These are phyloP conservation scores for Thielaviopsis musarum DNA, from an alignment of 2,329 filamentous ascomycete species.

Conservation along the genomic window DNA sequence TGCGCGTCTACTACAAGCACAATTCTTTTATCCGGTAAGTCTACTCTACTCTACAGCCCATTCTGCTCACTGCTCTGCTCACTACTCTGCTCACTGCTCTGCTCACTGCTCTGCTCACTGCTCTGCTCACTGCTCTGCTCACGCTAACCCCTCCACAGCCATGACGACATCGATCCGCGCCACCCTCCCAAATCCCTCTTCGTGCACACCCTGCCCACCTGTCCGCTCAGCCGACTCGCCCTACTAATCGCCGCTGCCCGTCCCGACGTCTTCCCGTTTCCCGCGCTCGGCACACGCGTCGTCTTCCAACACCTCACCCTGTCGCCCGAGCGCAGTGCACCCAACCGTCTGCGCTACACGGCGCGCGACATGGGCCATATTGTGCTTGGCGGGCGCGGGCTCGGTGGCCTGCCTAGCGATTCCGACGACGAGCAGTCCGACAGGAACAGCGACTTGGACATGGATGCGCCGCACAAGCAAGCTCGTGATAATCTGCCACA, in stretches of 20 bases:
- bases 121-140: neutral
- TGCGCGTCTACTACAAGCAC: slow-evolving; percentile 70
- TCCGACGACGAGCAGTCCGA: slow-evolving; percentile 5
- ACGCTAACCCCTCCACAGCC: slow-evolving; percentile 27
- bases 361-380: slow-evolving; percentile 72
- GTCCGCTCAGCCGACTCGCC: slow-evolving; percentile 65
- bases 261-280: slow-evolving; percentile 52
- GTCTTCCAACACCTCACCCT: slow-evolving; percentile 64
- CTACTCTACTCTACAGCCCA: neutral
- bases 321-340: slow-evolving; percentile 15
- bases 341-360: slow-evolving; percentile 38
- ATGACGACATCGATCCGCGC: slow-evolving; percentile 49
- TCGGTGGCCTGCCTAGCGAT: slow-evolving; percentile 21
- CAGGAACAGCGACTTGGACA: slow-evolving; percentile 22
- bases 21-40: slow-evolving; percentile 53
- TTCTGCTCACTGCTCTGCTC: neutral
- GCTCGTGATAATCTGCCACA: slow-evolving; percentile 15
- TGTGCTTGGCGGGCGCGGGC: slow-evolving; percentile 48
- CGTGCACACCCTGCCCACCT: slow-evolving; percentile 75
- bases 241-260: slow-evolving; percentile 52
- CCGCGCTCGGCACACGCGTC: slow-evolving; percentile 67
- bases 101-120: no score
- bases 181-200: slow-evolving; percentile 50
- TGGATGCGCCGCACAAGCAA: slow-evolving; percentile 55
- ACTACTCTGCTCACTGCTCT: no score